Evolutionary conservation across 1,284 basidiomycete genomes (phyloP).

Genomic region (Anthracocystis setariae): DNA sequence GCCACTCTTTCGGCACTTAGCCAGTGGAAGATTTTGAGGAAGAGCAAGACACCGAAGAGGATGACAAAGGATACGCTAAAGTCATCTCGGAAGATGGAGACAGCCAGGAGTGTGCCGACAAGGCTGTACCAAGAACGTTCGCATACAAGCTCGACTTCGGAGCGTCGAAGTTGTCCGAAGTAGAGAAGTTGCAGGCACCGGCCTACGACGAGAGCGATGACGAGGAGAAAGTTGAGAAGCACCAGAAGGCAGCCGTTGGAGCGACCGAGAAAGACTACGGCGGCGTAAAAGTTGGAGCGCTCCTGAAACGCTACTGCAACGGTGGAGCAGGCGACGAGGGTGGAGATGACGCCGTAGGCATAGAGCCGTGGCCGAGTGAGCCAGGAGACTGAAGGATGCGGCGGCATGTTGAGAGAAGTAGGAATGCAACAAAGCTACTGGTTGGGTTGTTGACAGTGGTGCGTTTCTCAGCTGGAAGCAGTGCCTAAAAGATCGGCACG

Average conservation of each 20-base stretch:
- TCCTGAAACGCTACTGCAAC: conserved; percentile 78
- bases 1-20: conserved; percentile 92
- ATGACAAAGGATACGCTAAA: conserved; percentile 85
- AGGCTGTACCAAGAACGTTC: conserved; percentile 97
- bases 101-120: conserved; percentile 91
- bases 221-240: conserved; percentile 89
- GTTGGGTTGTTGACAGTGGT: too few species aligned
- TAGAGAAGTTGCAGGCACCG: conserved; percentile 85
- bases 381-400: conserved; percentile 22
- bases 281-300: conserved; percentile 92
- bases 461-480: neutral
- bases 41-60: conserved; percentile 90
- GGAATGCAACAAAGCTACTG: too few species aligned
- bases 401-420: conserved; percentile 13
- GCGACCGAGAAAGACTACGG: conserved; percentile 88
- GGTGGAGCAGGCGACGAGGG: conserved; percentile 39
- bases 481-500: conserved; percentile 19
- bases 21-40: conserved; percentile 98
- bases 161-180: conserved; percentile 86
- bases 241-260: conserved; percentile 76
- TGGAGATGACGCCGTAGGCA: conserved; percentile 54
- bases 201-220: conserved; percentile 79
- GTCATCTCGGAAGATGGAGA: conserved; percentile 86
- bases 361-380: conserved; percentile 48
- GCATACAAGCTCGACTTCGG: conserved; percentile 94